Evolutionary conservation across 495 filamentous ascomycete species (phyloP).

Genomic region (Neurospora cerealis): DNA sequence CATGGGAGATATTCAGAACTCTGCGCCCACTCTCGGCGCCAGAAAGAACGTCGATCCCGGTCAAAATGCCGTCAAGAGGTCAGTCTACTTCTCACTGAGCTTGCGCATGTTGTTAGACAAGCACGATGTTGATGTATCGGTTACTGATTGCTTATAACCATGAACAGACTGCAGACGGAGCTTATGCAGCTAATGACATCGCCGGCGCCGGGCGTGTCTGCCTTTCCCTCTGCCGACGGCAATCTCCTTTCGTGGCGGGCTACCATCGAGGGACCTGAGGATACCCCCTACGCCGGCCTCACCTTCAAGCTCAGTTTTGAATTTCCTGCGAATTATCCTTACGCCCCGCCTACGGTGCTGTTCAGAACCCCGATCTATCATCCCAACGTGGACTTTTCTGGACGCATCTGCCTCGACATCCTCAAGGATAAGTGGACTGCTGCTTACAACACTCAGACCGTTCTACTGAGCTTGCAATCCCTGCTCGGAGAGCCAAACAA

Average conservation of each 20-base stretch:
- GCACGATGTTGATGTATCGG: neutral
- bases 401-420: slow-evolving; percentile 91
- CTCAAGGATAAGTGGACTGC: slow-evolving; percentile 96
- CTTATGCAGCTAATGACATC: slow-evolving; percentile 97
- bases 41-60: slow-evolving; percentile 46
- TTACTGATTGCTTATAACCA: neutral
- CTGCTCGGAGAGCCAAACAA: slow-evolving; percentile 96
- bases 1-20: slow-evolving; percentile 65
- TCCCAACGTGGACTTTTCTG: slow-evolving; percentile 88
- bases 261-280: slow-evolving; percentile 83
- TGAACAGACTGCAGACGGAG: slow-evolving; percentile 64
- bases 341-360: slow-evolving; percentile 82
- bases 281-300: slow-evolving; percentile 81
- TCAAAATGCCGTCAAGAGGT: slow-evolving; percentile 76
- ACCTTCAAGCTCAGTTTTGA: slow-evolving; percentile 89
- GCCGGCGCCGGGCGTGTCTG: slow-evolving; percentile 84
- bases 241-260: slow-evolving; percentile 88
- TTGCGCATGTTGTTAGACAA: neutral
- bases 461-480: slow-evolving; percentile 88
- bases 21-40: slow-evolving; percentile 49
- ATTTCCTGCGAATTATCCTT: slow-evolving; percentile 90
- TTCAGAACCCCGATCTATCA: slow-evolving; percentile 94
- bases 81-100: slow-evolving; percentile 12
- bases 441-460: slow-evolving; percentile 88
- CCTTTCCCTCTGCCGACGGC: slow-evolving; percentile 83